Conservation (phyloP, 176 grass and related monocot species). For the Ensete glaucum region DNA sequence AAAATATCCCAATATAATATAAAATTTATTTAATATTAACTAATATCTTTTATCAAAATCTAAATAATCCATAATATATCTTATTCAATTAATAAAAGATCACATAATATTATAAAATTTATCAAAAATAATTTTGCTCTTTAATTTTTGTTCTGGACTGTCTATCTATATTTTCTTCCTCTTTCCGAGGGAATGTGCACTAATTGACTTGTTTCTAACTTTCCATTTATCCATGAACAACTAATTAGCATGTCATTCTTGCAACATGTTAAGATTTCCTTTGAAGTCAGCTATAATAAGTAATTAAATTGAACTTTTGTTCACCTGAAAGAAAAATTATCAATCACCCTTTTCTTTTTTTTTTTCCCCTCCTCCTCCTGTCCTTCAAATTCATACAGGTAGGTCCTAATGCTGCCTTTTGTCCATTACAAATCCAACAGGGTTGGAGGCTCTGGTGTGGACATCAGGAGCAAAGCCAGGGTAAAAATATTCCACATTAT, state of each 20-base stretch:
- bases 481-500: not conserved
- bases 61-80: too few species aligned
- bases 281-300: not conserved
- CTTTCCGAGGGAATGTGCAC: too few species aligned
- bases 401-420: not conserved
- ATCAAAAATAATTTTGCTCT: not conserved
- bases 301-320: not conserved
- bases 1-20: too few species aligned
- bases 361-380: not conserved
- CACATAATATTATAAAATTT: too few species aligned
- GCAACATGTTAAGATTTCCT: not conserved
- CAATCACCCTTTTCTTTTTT: not conserved
- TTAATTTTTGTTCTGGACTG: too few species aligned
- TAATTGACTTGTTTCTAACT: not conserved
- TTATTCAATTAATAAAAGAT: too few species aligned
- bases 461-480: slow-evolving; percentile 4
- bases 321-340: not conserved
- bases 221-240: not conserved
- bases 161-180: too few species aligned
- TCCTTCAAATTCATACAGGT: not conserved
- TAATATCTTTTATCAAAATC: too few species aligned
- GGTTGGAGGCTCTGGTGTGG: not conserved
- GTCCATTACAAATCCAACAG: not conserved
- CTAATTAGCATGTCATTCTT: not conserved
- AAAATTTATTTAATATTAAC: too few species aligned